These are phyloP conservation scores for Anethum foeniculum DNA, from an alignment of 140 eudicot genomes.

Conservation along the genomic window DNA sequence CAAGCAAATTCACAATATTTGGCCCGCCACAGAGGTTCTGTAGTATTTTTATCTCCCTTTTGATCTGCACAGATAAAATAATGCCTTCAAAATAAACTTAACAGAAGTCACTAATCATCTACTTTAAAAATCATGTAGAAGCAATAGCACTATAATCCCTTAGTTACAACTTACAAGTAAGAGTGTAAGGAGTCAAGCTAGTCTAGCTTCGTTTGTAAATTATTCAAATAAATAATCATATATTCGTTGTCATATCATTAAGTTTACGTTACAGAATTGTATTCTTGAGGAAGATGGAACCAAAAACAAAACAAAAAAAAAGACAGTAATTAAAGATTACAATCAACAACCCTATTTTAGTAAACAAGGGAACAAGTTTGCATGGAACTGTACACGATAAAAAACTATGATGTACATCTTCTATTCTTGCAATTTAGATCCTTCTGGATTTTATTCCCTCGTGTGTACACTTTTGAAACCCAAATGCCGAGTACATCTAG, in stretches of 20 bases:
- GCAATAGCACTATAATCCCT: neutral
- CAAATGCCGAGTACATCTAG: neutral
- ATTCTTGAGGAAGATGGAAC: neutral
- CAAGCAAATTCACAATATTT: constrained; percentile 75
- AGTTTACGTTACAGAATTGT: neutral
- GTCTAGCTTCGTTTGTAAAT: neutral
- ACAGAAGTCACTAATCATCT: neutral
- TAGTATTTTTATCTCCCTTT: constrained; percentile 89
- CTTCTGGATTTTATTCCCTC: neutral
- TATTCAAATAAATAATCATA: neutral
- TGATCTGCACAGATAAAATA: constrained; percentile 49
- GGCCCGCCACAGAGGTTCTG: constrained; percentile 93
- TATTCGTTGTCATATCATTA: neutral
- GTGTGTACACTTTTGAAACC: neutral
- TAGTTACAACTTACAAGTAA: neutral
- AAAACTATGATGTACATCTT: neutral
- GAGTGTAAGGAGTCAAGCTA: neutral
- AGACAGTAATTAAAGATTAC: neutral
- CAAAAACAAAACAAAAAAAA: neutral
- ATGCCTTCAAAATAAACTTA: neutral
- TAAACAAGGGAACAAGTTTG: neutral
- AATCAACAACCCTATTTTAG: neutral
- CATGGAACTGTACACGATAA: neutral
- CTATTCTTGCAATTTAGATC: neutral
- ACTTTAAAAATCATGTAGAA: neutral